Conservation (phyloP, 208 protist genomes). For the Porcisia hertigi region DNA sequence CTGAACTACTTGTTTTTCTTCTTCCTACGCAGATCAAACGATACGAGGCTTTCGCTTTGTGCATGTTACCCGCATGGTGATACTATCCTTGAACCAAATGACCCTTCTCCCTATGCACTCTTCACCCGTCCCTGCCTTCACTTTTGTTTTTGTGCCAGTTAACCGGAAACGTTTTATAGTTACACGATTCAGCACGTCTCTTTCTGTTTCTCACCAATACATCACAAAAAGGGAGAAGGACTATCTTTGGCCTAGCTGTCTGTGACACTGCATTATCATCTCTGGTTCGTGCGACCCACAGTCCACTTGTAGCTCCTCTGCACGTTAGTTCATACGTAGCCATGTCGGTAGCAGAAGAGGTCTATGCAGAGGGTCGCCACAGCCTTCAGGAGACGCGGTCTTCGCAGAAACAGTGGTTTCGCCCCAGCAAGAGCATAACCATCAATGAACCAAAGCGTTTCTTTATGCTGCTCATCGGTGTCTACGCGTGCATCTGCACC, state of each 20-base stretch:
- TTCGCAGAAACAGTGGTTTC: conserved; percentile 20
- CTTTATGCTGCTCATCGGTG: conserved; percentile 59
- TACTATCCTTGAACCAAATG: too few relatives aligned
- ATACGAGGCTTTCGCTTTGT: not conserved
- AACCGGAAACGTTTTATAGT: not conserved
- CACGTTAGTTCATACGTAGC: not conserved
- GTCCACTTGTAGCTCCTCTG: too few relatives aligned
- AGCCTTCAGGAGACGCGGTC: conserved; percentile 24
- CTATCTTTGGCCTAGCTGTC: not conserved
- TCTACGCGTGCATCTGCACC: conserved; percentile 60
- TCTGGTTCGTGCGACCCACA: not conserved
- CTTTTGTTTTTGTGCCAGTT: not conserved
- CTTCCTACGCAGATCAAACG: not conserved
- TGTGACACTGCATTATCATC: not conserved
- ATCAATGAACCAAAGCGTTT: conserved; percentile 69
- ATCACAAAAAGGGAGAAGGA: not conserved
- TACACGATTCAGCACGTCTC: not conserved
- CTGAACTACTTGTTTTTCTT: too few relatives aligned
- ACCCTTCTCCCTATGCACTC: not conserved
- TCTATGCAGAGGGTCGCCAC: conserved; percentile 23
- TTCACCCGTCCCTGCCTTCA: not conserved
- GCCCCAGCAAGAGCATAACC: conserved; percentile 6
- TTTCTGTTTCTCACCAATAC: not conserved
- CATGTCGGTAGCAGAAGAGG: conserved; percentile 20
- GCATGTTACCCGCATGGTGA: not conserved